Percentiles rank a stretch among this genome's conserved stretches.
These are phyloP conservation scores for Ilyonectria sp. DNA, from an alignment of 2,329 filamentous ascomycete species.

Conservation along the genomic window DNA sequence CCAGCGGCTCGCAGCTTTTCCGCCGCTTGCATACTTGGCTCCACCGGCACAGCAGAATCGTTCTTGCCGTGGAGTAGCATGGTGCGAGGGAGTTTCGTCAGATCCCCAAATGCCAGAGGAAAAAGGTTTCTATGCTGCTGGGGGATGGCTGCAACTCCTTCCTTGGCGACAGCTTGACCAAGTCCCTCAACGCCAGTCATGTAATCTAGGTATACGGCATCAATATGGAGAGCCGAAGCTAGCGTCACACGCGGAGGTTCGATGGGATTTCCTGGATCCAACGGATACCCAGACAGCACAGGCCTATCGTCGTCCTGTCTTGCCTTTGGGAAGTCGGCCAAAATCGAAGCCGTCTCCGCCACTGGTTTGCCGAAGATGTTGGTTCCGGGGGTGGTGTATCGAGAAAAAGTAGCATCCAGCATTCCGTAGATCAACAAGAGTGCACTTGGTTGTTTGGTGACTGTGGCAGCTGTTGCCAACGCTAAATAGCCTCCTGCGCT, in stretches of 20 bases:
- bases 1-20: slow-evolving; percentile 36
- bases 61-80: slow-evolving; percentile 40
- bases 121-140: slow-evolving; percentile 33
- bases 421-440: slow-evolving; percentile 40
- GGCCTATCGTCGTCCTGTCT: slow-evolving; percentile 26
- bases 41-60: slow-evolving; percentile 41
- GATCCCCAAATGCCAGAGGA: slow-evolving; percentile 33
- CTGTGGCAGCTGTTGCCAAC: slow-evolving; percentile 26
- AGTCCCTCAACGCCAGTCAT: slow-evolving; percentile 36
- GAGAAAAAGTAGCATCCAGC: slow-evolving; percentile 27
- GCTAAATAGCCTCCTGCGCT: slow-evolving; percentile 43
- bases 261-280: background rate
- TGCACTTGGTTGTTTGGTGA: slow-evolving; percentile 23
- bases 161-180: slow-evolving; percentile 17
- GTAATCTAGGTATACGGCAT: slow-evolving; percentile 42
- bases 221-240: slow-evolving; percentile 37
- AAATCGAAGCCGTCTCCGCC: slow-evolving; percentile 30
- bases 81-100: slow-evolving; percentile 33
- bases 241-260: slow-evolving; percentile 23
- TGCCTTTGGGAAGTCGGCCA: slow-evolving; percentile 30
- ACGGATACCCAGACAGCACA: slow-evolving; percentile 25
- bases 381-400: slow-evolving; percentile 35
- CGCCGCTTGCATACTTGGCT: slow-evolving; percentile 35
- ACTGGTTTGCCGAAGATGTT: slow-evolving; percentile 31
- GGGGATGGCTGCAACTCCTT: slow-evolving; percentile 30